These are phyloP conservation scores for Crucibulum laeve DNA, from an alignment of 768 basidiomycete species.

Conservation along the genomic window DNA sequence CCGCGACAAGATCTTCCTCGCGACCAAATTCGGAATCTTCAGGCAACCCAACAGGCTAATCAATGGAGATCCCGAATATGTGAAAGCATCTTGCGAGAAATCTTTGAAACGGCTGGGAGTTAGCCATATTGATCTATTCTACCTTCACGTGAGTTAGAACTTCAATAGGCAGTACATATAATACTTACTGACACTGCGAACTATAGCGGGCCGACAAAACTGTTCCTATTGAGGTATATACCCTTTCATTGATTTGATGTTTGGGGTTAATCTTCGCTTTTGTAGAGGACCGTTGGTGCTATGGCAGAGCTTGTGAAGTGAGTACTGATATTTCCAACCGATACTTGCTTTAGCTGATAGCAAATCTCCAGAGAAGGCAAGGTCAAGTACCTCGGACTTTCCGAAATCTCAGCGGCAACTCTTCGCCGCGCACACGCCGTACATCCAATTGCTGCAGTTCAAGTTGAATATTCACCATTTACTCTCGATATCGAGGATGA, in stretches of 20 bases:
- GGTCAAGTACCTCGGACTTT: conserved; percentile 46
- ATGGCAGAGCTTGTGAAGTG: conserved; percentile 53
- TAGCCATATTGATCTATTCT: conserved; percentile 40
- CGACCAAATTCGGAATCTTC: conserved; percentile 42
- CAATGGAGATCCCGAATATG: conserved; percentile 32
- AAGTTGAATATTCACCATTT: conserved; percentile 51
- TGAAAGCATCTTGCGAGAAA: conserved; percentile 27
- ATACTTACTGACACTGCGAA: not conserved
- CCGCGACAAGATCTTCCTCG: conserved; percentile 52
- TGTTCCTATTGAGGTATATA: conserved; percentile 42
- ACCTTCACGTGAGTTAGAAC: conserved; percentile 32
- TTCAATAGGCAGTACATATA: not conserved
- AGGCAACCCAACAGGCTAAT: conserved; percentile 8
- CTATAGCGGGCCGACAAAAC: conserved; percentile 30
- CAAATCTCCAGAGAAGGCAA: conserved; percentile 28
- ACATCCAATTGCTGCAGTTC: conserved; percentile 45
- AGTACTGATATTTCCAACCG: conserved; percentile 1
- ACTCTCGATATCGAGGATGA: conserved; percentile 41
- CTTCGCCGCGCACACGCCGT: conserved; percentile 47
- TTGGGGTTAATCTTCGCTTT: not conserved
- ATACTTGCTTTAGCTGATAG: not conserved
- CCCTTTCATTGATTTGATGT: not conserved
- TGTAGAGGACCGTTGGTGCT: conserved; percentile 36
- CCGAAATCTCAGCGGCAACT: conserved; percentile 41
- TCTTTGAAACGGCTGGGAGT: conserved; percentile 40